Conservation (phyloP, 495 filamentous ascomycete genomes). For the Penicillium cinerascens region DNA sequence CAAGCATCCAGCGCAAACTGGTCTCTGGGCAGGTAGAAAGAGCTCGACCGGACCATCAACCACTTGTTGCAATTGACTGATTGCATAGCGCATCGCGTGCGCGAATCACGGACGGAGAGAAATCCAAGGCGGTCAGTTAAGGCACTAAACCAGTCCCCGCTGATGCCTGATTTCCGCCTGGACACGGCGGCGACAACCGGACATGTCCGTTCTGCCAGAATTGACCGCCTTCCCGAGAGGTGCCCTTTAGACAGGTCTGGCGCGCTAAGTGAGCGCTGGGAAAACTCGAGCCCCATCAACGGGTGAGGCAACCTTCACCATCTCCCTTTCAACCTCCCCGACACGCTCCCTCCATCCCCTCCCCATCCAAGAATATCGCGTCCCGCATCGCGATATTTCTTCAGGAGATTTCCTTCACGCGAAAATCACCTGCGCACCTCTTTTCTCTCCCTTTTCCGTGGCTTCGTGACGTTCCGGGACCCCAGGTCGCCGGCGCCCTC, state of each 20-base stretch:
- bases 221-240: neutral
- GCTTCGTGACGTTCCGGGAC: constrained; percentile 41
- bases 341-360: constrained; percentile 33
- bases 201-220: neutral
- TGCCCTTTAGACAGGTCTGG: constrained; percentile 21
- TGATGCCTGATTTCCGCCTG: constrained; percentile 3
- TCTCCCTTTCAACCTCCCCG: constrained; percentile 43
- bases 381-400: constrained; percentile 43
- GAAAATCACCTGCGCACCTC: constrained; percentile 18
- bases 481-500: constrained; percentile 49
- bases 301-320: constrained; percentile 40
- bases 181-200: neutral
- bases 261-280: constrained; percentile 28
- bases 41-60: neutral
- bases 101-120: constrained; percentile 6
- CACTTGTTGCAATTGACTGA: neutral
- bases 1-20: constrained; percentile 29
- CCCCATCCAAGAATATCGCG: constrained; percentile 39
- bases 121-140: constrained; percentile 10
- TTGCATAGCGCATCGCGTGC: constrained; percentile 6
- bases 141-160: neutral
- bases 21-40: neutral
- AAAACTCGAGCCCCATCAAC: constrained; percentile 48
- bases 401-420: constrained; percentile 23
- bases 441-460: constrained; percentile 31